phyloP scores from a whole-genome alignment of 164 flowering plant genomes.

The Warburgia ugandensis region DNA sequence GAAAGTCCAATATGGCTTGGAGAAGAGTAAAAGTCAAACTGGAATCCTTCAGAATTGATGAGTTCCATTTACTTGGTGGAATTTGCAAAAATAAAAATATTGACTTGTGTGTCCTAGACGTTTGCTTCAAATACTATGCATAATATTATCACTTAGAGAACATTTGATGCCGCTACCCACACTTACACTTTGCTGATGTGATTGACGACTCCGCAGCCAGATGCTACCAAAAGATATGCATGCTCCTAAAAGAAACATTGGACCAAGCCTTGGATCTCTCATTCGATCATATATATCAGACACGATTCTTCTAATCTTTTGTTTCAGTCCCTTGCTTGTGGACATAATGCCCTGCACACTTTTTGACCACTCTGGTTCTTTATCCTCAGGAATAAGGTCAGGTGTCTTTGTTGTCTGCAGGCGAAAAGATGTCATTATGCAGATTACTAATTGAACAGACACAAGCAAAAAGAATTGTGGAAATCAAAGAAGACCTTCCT shows the following conservation, averaged over 20 bases:
- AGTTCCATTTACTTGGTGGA: not conserved
- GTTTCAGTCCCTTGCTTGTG: slow-evolving; percentile 39
- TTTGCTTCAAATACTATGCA: no score
- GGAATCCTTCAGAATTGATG: not conserved
- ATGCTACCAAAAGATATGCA: slow-evolving; percentile 58
- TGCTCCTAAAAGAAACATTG: slow-evolving; percentile 65
- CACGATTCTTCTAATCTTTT: slow-evolving; percentile 23
- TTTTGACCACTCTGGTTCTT: slow-evolving; percentile 47
- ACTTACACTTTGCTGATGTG: slow-evolving; percentile 22
- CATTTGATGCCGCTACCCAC: slow-evolving; percentile 12
- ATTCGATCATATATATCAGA: slow-evolving; percentile 26
- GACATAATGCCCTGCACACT: slow-evolving; percentile 40
- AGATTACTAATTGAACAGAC: not conserved
- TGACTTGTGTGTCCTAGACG: not conserved
- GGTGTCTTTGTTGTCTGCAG: slow-evolving; percentile 66
- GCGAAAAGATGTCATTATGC: slow-evolving; percentile 4
- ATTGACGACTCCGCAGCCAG: slow-evolving; percentile 48
- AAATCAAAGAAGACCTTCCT: no score
- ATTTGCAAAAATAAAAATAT: not conserved
- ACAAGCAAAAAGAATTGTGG: not conserved
- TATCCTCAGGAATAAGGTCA: slow-evolving; percentile 71
- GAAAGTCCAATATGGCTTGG: not conserved
- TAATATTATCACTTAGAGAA: not conserved
- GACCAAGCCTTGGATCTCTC: slow-evolving; percentile 82
- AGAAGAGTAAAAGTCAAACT: not conserved